Evolutionary conservation across 805 yeast genomes (phyloP).

Genomic region (Wickerhamomyces canadensis): DNA sequence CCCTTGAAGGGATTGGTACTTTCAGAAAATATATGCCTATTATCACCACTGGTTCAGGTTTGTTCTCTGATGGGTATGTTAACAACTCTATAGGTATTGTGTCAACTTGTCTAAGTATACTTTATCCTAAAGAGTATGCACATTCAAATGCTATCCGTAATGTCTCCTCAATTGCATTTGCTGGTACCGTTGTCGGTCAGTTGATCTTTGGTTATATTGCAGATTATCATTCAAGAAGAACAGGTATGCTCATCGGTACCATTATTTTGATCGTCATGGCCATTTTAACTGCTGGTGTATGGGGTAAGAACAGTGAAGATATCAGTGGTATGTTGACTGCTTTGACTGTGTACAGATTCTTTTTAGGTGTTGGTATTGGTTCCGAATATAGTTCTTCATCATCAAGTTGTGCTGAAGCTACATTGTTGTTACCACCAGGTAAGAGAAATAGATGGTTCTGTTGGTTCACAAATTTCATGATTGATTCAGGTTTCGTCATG

Average conservation of each 20-base stretch:
- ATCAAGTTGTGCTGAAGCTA: constrained; percentile 89
- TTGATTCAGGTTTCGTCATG: constrained; percentile 80
- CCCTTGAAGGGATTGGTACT: constrained; percentile 17
- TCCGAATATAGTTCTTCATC: constrained; percentile 94
- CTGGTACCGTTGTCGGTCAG: constrained; percentile 87
- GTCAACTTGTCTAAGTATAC: constrained; percentile 55
- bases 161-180: constrained; percentile 84
- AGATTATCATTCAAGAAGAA: constrained; percentile 75
- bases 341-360: constrained; percentile 76
- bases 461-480: constrained; percentile 85
- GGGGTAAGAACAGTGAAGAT: constrained; percentile 50
- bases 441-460: constrained; percentile 83
- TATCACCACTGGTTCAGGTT: constrained; percentile 84
- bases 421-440: constrained; percentile 73
- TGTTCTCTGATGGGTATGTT: constrained; percentile 90
- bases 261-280: constrained; percentile 71
- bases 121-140: constrained; percentile 62
- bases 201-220: constrained; percentile 73
- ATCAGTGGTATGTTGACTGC: constrained; percentile 79
- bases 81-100: constrained; percentile 81
- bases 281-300: constrained; percentile 74
- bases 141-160: constrained; percentile 68
- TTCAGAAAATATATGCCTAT: constrained; percentile 54
- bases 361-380: constrained; percentile 89
- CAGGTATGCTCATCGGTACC: constrained; percentile 79